These are phyloP conservation scores for Coniella lustricola DNA, from an alignment of 2,329 filamentous ascomycete species.

Conservation along the genomic window DNA sequence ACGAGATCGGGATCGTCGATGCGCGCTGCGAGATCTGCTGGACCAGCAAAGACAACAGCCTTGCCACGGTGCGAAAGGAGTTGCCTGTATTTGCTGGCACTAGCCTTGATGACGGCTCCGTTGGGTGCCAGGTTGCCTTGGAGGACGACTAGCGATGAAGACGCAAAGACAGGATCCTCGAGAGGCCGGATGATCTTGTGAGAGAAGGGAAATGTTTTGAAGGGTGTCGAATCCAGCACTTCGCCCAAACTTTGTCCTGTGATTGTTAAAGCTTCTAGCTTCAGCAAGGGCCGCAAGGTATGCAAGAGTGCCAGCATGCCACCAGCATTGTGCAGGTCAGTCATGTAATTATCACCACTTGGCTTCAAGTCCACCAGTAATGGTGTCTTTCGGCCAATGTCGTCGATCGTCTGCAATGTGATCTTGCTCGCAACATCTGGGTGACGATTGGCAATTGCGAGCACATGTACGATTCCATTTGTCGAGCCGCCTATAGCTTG, in stretches of 20 bases:
- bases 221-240: constrained; percentile 64
- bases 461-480: constrained; percentile 78
- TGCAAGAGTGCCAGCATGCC: constrained; percentile 79
- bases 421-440: constrained; percentile 57
- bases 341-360: constrained; percentile 80
- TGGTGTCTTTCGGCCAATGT: constrained; percentile 69
- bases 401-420: constrained; percentile 72
- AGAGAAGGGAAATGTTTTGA: constrained; percentile 38
- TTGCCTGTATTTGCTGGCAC: constrained; percentile 68
- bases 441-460: constrained; percentile 72
- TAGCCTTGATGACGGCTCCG: constrained; percentile 86
- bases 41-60: constrained; percentile 63
- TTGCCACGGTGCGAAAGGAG: constrained; percentile 39
- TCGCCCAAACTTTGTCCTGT: constrained; percentile 77
- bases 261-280: constrained; percentile 73
- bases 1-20: constrained; percentile 53
- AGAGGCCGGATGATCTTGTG: constrained; percentile 57
- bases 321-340: constrained; percentile 81
- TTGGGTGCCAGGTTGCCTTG: constrained; percentile 76
- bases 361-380: constrained; percentile 83
- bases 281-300: constrained; percentile 65
- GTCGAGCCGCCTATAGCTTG: constrained; percentile 82
- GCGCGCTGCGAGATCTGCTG: constrained; percentile 66
- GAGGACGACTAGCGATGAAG: constrained; percentile 76
- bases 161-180: constrained; percentile 56